Evolutionary conservation across 1,284 basidiomycete genomes (phyloP), one percentile per base, ranked within the genome.

Genomic region (Rhodotorula sp.): DNA sequence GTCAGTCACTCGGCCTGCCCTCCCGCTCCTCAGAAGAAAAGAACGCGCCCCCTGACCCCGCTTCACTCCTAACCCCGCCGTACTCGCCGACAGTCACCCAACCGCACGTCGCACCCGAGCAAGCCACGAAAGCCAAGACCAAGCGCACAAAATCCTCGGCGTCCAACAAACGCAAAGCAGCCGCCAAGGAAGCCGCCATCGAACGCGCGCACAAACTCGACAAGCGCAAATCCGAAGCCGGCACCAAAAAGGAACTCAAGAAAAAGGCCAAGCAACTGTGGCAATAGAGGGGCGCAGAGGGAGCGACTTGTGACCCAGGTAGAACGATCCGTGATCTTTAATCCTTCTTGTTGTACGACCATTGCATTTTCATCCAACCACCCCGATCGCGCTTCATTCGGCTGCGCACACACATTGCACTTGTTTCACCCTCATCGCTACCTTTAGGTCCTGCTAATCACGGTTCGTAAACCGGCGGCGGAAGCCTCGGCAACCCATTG

Each of bases 141-240:
- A 68, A 70, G 49, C 65, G 71, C 12, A 31, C 64, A 1, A 60
- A 65, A n/a, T 66, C 65, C 1, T 47, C 54, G 3, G 39, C 56
- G 12, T 43, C 54, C 16, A 67, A 72, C 58, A 68, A 70, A 48
- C 61, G 60, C n/a, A 72, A 72, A 26, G 15, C 16, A 5, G 56
- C 60, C 54, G 46, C 52, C 10, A 70, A 68, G 31, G 51, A 68
- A 43, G 59, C 61, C 23, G 73, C 70, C 3, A 68, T 72, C 43
- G 73, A 75, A 51, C 48, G 73, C 18, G 52, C 68, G 8, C 61
- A 64, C 23, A 75, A 75, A 54, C 64, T 75, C 26, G 73, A 75
- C 34, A 65, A 72, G 54, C 62, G 73, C 5, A 64, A 52, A 47
- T 34, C 26, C 15, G 56, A 62, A 31, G 61, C 66, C 14, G 66